phyloP scores from a whole-genome alignment of 2,329 filamentous ascomycete species.

The Xylariaceae sp. region DNA sequence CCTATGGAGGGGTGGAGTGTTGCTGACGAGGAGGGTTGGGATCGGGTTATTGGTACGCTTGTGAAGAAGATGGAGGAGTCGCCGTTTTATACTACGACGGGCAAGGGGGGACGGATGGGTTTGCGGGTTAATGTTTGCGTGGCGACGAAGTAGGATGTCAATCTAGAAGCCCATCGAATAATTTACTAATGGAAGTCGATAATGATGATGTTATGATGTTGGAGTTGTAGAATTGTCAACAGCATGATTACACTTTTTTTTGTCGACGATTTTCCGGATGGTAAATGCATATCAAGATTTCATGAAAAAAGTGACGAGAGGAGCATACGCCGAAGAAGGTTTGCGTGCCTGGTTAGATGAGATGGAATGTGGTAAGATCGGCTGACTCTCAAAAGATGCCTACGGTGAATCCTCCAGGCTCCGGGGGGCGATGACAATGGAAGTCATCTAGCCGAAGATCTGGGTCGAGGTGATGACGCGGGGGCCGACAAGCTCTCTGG shows the following conservation, averaged over 20 bases:
- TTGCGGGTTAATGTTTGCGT: neutral
- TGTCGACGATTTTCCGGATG: neutral
- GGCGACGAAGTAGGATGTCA: neutral
- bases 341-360: neutral
- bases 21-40: conserved; percentile 10
- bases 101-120: neutral
- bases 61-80: neutral
- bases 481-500: neutral
- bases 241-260: neutral
- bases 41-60: conserved; percentile 2
- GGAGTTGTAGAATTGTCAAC: neutral
- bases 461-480: neutral
- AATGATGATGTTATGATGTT: too few relatives aligned
- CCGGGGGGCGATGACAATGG: neutral
- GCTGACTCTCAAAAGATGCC: neutral
- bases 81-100: neutral
- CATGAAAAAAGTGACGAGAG: neutral
- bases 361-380: neutral
- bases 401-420: neutral
- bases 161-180: neutral
- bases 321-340: neutral
- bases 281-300: neutral
- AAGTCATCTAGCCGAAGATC: neutral
- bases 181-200: neutral
- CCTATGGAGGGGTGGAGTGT: conserved; percentile 4